phyloP scores from a whole-genome alignment of 2,329 filamentous ascomycete species.

The Tolypocladium cylindrosporum region DNA sequence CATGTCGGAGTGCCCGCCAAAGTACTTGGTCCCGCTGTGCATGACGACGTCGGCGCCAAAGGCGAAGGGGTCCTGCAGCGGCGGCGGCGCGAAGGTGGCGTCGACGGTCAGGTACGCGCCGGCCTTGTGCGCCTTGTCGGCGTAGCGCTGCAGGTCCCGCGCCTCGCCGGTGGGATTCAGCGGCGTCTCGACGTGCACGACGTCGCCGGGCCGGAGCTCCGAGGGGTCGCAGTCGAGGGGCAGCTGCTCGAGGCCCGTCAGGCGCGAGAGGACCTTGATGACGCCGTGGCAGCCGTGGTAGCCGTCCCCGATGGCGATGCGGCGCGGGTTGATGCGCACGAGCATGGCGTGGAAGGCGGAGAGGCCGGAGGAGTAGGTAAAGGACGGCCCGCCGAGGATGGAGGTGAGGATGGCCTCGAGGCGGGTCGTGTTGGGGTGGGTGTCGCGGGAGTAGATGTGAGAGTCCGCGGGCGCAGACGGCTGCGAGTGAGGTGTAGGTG shows the following conservation, averaged over 20 bases:
- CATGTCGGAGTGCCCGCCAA: slow-evolving; percentile 91
- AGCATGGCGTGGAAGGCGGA: slow-evolving; percentile 82
- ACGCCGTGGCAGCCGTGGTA: slow-evolving; percentile 95
- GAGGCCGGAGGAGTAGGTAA: slow-evolving; percentile 80
- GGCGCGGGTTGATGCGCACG: slow-evolving; percentile 71
- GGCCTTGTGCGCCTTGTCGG: slow-evolving; percentile 56
- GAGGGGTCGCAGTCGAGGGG: slow-evolving; percentile 58
- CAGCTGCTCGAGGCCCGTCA: slow-evolving; percentile 65
- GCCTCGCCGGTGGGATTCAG: slow-evolving; percentile 85
- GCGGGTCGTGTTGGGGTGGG: slow-evolving; percentile 70
- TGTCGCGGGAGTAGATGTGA: slow-evolving; percentile 77
- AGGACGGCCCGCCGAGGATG: slow-evolving; percentile 56
- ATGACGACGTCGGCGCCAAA: slow-evolving; percentile 79
- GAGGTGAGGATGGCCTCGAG: slow-evolving; percentile 73
- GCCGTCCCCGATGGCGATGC: slow-evolving; percentile 71
- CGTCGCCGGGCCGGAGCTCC: slow-evolving; percentile 64
- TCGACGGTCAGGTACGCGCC: slow-evolving; percentile 79
- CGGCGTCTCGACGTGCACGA: slow-evolving; percentile 88
- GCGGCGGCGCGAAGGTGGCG: slow-evolving; percentile 85
- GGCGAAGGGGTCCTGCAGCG: slow-evolving; percentile 73
- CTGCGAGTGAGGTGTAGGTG: slow-evolving; percentile 17
- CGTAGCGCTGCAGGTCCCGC: slow-evolving; percentile 61
- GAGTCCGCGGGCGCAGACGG: slow-evolving; percentile 43
- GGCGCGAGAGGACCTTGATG: slow-evolving; percentile 59
- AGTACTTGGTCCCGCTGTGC: slow-evolving; percentile 93